phyloP scores from a whole-genome alignment of 2,329 filamentous ascomycete genomes.

The Colletotrichum simmondsii region DNA sequence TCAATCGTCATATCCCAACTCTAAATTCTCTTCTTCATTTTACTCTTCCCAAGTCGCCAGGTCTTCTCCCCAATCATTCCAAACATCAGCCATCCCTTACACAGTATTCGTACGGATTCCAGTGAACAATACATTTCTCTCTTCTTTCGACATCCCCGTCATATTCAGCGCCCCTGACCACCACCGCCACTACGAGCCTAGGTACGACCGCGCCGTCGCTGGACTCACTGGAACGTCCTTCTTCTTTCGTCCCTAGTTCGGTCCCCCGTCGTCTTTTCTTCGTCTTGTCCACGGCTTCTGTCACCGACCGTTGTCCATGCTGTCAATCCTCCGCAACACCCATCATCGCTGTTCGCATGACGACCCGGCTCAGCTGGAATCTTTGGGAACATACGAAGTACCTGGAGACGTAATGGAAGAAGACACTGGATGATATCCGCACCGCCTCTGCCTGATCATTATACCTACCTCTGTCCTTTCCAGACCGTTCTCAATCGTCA shows the following conservation, averaged over 20 bases:
- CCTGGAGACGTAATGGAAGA: background rate
- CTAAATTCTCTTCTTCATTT: background rate
- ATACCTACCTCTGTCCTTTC: background rate
- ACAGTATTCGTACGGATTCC: background rate
- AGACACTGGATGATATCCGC: background rate
- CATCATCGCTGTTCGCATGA: conserved; percentile 16
- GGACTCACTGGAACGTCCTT: background rate
- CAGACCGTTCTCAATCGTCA: background rate
- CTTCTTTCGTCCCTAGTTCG: conserved; percentile 29
- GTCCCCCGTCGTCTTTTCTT: conserved; percentile 21
- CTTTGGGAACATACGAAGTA: background rate
- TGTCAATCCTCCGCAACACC: conserved; percentile 8
- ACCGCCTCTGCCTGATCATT: background rate
- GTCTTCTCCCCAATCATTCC: background rate
- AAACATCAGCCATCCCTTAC: background rate
- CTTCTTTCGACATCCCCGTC: background rate
- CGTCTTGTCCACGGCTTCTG: conserved; percentile 21
- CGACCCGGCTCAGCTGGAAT: background rate
- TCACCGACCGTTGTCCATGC: conserved; percentile 12
- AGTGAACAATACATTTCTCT: background rate
- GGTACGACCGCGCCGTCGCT: background rate
- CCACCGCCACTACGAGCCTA: no score
- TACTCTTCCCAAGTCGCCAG: background rate
- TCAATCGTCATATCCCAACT: conserved; percentile 1
- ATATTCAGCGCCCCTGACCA: background rate